Base-by-base conservation (phyloP, 1,284 basidiomycete genomes). In the Ustilago tritici region DNA sequence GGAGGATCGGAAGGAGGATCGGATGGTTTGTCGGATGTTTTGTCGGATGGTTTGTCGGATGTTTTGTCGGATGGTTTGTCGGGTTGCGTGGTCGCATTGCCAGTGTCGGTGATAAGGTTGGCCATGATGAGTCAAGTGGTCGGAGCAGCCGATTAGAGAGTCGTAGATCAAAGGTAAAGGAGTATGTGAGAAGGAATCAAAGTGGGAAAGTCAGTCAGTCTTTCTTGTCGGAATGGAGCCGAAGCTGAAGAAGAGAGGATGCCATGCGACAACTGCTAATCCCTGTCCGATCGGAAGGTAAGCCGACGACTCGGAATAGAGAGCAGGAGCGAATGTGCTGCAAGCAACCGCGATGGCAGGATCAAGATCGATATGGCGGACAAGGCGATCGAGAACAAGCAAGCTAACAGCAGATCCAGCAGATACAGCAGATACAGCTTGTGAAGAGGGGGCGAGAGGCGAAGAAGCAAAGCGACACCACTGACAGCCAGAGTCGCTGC, bases 41-140 rank as follows among this genome's bases (percentile, higher is more conserved):
- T n/a, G n/a, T n/a, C n/a, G n/a, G 43, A 46, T 10, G 43, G 43
- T 46, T 46, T 46, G 43, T 46, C 43, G 43, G 19, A n/a, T n/a
- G n/a, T n/a, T n/a, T n/a, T n/a, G n/a, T n/a, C n/a, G n/a, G 43
- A 46, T 10, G 43, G 43, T 46, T 46, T 46, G 43, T 46, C 43
- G 43, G 19, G n/a, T 46, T 52, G 49, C 28, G 49, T 52, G 49
- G 34, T 52, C 43, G 43, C 43, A 46, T 46, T 46, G n/a, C 43
- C n/a, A 46, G 43, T 19, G 43, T 46, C 43, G n/a, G 43, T 15
- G 43, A 46, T 46, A 10, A 38, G 10, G 43, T 15, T 46, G n/a
- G n/a, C 43, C 43, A 46, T 46, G 43, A 46, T 46, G 43, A 46
- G n/a, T 19, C 6, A 17, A 15, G 11, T 41, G 1, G 52, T 38